These are phyloP conservation scores for Yamadazyma phyllophila DNA, from an alignment of 805 yeast genomes.

Conservation along the genomic window DNA sequence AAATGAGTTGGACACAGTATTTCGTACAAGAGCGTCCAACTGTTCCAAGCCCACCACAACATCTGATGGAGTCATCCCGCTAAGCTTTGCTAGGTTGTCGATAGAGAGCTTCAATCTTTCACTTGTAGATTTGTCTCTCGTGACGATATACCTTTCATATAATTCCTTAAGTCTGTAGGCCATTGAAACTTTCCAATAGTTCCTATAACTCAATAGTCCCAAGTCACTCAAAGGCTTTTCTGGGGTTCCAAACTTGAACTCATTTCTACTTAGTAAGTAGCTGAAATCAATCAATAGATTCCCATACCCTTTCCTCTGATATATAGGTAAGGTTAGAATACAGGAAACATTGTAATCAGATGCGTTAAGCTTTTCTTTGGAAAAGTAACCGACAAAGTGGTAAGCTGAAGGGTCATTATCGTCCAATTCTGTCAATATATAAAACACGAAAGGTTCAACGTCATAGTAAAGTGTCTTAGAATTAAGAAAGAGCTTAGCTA, in stretches of 20 bases:
- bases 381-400: conserved; percentile 91
- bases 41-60: conserved; percentile 84
- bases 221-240: conserved; percentile 90
- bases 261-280: conserved; percentile 71
- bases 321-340: conserved; percentile 82
- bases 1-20: conserved; percentile 45
- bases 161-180: conserved; percentile 44
- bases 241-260: conserved; percentile 84
- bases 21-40: conserved; percentile 55
- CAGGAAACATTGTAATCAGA: conserved; percentile 86
- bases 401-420: conserved; percentile 39
- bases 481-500: conserved; percentile 85
- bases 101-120: conserved; percentile 43
- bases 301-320: conserved; percentile 89
- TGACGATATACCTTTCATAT: conserved; percentile 17
- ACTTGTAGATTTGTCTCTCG: conserved; percentile 9
- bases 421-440: conserved; percentile 73
- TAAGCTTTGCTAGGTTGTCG: conserved; percentile 57
- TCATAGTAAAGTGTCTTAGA: conserved; percentile 92
- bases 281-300: conserved; percentile 85
- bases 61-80: conserved; percentile 88
- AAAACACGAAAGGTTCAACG: conserved; percentile 92
- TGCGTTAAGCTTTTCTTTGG: conserved; percentile 77
- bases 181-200: conserved; percentile 76
- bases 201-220: conserved; percentile 81